These are phyloP conservation scores for Leavenworthia alabamica DNA, from an alignment of 345 rosid species.

Conservation along the genomic window DNA sequence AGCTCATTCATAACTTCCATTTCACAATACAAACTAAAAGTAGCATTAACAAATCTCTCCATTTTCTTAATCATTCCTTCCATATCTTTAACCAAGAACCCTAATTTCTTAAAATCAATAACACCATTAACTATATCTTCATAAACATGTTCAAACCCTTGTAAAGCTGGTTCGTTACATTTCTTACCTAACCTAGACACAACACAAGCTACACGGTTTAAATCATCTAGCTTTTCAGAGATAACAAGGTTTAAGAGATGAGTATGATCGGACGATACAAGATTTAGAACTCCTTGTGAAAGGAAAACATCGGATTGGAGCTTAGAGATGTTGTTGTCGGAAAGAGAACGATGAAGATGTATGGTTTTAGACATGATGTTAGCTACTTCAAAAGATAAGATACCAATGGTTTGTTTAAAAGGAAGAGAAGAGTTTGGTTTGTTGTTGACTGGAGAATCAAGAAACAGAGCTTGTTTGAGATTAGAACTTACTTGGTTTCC, in stretches of 20 bases:
- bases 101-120: conserved; percentile 73
- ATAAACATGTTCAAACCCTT: conserved; percentile 92
- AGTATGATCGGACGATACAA: conserved; percentile 60
- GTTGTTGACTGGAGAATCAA: conserved; percentile 42
- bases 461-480: conserved; percentile 77
- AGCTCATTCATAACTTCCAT: conserved; percentile 86
- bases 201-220: conserved; percentile 63
- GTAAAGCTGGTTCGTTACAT: conserved; percentile 81
- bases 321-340: conserved; percentile 64
- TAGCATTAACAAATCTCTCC: conserved; percentile 74
- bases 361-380: conserved; percentile 78
- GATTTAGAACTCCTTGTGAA: conserved; percentile 49
- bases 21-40: conserved; percentile 70
- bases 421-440: conserved; percentile 28
- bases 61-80: conserved; percentile 81
- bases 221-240: conserved; percentile 82
- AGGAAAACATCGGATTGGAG: conserved; percentile 65
- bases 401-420: conserved; percentile 57
- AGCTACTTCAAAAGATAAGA: conserved; percentile 92
- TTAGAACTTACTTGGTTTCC: conserved; percentile 91
- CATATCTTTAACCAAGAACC: conserved; percentile 90
- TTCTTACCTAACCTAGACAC: conserved; percentile 88
- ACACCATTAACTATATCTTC: conserved; percentile 67
- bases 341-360: conserved; percentile 73
- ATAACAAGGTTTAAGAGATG: conserved; percentile 65